A percentile compares a stretch with the other conserved stretches of the same genome.
These are phyloP conservation scores for Lunasporangiospora selenospora DNA, from an alignment of 192 early-diverging fungal genomes.

Conservation along the genomic window DNA sequence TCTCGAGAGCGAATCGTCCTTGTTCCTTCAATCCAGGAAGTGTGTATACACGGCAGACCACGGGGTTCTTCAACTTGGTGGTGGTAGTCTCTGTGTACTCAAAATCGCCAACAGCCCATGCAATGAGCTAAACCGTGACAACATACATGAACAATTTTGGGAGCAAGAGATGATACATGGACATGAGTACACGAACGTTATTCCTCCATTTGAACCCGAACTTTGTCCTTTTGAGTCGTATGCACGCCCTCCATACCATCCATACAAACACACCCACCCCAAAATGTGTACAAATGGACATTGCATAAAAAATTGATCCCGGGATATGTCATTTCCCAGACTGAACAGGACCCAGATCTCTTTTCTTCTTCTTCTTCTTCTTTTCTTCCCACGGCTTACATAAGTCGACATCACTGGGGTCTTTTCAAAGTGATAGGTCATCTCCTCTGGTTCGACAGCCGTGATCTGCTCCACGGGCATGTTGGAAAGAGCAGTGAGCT, in stretches of 20 bases:
- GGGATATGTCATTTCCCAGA: no score
- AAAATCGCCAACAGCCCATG: constrained; percentile 90
- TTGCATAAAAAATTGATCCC: background rate
- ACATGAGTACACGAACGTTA: no score
- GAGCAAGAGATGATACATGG: no score
- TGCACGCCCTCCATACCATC: no score
- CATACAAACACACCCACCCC: background rate
- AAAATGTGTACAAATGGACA: background rate
- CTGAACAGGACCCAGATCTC: no score
- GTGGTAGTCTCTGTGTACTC: constrained; percentile 90
- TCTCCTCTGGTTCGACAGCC: constrained; percentile 61
- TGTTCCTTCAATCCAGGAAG: constrained; percentile 79
- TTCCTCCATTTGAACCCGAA: no score
- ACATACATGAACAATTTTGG: no score
- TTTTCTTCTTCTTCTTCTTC: no score
- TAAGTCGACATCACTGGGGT: constrained; percentile 97
- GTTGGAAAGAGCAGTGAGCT: constrained; percentile 88
- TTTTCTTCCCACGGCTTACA: no score
- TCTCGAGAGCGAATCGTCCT: constrained; percentile 84
- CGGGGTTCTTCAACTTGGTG: constrained; percentile 62
- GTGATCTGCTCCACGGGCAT: constrained; percentile 81
- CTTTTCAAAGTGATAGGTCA: constrained; percentile 83
- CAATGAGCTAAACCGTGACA: constrained; percentile 60
- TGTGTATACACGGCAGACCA: constrained; percentile 88
- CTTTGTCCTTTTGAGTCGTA: no score